phyloP scores from a whole-genome alignment of 768 basidiomycete genomes.

The Artomyces pyxidatus region DNA sequence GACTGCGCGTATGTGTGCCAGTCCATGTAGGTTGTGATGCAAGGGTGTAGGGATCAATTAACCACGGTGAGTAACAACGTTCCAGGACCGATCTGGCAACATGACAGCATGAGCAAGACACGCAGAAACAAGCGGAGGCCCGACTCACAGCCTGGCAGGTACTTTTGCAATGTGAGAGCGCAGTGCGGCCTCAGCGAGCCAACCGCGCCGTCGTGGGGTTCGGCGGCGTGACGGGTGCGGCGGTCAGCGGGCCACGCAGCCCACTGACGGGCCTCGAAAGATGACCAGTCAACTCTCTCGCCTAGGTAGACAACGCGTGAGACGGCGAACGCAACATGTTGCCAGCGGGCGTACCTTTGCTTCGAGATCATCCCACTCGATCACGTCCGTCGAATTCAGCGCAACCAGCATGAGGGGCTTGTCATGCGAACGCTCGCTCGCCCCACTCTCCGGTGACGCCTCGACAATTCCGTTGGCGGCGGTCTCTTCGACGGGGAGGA shows the following conservation, averaged over 20 bases:
- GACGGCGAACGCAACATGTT: not conserved
- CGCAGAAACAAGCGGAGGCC: too few relatives aligned
- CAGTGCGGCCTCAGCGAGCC: conserved; percentile 15
- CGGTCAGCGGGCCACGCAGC: conserved; percentile 23
- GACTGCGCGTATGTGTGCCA: too few relatives aligned
- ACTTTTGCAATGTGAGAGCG: conserved; percentile 2
- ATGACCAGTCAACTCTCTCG: conserved; percentile 24
- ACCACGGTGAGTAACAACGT: too few relatives aligned
- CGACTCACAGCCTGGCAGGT: too few relatives aligned
- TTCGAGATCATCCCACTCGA: conserved; percentile 62
- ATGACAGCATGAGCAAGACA: too few relatives aligned
- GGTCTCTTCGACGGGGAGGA: conserved; percentile 50
- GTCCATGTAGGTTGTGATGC: too few relatives aligned
- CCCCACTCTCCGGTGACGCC: conserved; percentile 15
- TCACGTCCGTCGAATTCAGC: conserved; percentile 49
- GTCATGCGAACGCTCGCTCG: conserved; percentile 8
- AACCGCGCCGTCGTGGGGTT: conserved; percentile 7
- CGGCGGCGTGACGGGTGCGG: conserved; percentile 7
- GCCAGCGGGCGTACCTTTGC: conserved; percentile 39
- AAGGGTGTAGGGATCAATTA: too few relatives aligned
- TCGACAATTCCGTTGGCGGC: conserved; percentile 12
- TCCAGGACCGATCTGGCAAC: too few relatives aligned
- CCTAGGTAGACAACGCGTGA: conserved; percentile 15
- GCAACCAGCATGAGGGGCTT: conserved; percentile 64
- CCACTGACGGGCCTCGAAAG: conserved; percentile 31